Evolutionary conservation across 1,284 basidiomycete species (phyloP).

Genomic region (Leccinum subrobustum): DNA sequence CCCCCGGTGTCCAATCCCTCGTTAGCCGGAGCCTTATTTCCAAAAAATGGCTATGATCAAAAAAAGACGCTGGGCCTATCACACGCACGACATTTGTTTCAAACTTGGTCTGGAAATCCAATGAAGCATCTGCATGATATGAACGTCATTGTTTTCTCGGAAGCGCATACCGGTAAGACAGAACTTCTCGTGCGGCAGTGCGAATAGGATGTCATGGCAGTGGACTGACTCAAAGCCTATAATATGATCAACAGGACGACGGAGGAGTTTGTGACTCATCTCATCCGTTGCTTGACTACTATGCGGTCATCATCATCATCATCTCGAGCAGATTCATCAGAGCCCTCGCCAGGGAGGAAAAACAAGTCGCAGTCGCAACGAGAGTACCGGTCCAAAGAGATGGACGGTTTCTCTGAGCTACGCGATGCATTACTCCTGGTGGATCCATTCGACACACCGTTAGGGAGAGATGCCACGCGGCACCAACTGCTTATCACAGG

Average conservation of each 20-base stretch:
- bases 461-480: conserved; percentile 31
- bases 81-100: not conserved
- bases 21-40: not conserved
- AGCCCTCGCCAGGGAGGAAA: conserved; percentile 14
- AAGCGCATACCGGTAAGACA: not conserved
- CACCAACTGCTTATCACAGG: conserved; percentile 30
- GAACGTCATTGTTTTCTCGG: not conserved
- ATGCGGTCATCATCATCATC: conserved; percentile 16
- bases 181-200: not conserved
- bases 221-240: conserved; percentile 11
- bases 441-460: conserved; percentile 26
- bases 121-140: not conserved
- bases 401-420: conserved; percentile 32
- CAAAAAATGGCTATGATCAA: conserved; percentile 7
- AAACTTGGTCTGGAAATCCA: not conserved
- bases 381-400: conserved; percentile 33
- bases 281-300: not conserved
- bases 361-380: conserved; percentile 31
- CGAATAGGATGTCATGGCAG: not conserved
- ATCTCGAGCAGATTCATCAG: conserved; percentile 1
- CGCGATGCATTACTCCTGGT: conserved; percentile 26
- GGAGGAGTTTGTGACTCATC: conserved; percentile 3
- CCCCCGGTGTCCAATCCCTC: conserved; percentile 4
- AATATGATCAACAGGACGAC: conserved; percentile 4
- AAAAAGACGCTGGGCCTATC: not conserved